phyloP scores from a whole-genome alignment of 2,329 filamentous ascomycete species.

The Botrytis squamosa region DNA sequence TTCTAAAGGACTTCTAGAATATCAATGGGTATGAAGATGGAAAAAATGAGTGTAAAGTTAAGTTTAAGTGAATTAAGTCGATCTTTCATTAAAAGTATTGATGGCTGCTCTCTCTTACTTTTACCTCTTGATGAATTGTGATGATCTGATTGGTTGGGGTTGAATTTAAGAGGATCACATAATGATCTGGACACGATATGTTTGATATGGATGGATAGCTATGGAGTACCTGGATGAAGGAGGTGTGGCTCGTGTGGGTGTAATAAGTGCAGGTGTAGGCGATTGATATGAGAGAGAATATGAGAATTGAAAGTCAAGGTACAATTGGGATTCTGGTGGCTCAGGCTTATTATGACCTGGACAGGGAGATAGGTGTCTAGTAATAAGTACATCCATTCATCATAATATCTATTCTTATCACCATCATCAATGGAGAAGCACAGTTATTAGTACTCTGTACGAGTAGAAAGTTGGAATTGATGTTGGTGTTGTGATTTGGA shows the following conservation, averaged over 20 bases:
- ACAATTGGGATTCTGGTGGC: too few relatives aligned
- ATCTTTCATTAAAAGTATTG: background rate
- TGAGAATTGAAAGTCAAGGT: background rate
- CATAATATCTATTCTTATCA: background rate
- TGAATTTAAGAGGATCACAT: background rate
- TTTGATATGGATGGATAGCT: background rate
- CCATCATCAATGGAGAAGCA: background rate
- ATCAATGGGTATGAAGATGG: background rate
- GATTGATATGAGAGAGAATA: background rate
- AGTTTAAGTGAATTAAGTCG: slow-evolving; percentile 1
- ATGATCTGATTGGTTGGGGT: background rate
- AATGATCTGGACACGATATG: background rate
- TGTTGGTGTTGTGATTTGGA: background rate
- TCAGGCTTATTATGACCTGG: too few relatives aligned
- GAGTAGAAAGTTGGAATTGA: background rate
- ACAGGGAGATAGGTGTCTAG: background rate
- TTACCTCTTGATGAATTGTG: background rate
- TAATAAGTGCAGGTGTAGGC: too few relatives aligned
- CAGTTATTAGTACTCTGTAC: background rate
- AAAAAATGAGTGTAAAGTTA: slow-evolving; percentile 11
- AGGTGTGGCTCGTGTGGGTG: too few relatives aligned
- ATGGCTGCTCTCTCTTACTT: background rate
- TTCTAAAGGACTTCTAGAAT: background rate
- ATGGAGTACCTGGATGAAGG: background rate
- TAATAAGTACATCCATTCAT: background rate